phyloP scores from a whole-genome alignment of 2,329 filamentous ascomycete genomes.

The Aspergillus sp. region DNA sequence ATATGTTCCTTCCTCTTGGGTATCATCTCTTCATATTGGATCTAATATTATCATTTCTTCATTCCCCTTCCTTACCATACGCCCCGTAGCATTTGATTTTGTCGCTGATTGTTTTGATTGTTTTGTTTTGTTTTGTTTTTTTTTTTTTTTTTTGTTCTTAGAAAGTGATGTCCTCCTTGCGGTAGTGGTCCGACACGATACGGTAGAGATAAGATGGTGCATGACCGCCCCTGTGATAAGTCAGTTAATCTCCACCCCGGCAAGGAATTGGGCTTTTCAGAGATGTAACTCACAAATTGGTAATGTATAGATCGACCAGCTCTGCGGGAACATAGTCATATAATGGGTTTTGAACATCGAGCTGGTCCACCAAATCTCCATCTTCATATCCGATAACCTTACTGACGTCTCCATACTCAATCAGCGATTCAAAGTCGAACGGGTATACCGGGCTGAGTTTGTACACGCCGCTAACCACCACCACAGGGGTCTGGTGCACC shows the following conservation, averaged over 20 bases:
- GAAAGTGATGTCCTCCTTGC: constrained; percentile 56
- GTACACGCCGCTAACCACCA: constrained; percentile 87
- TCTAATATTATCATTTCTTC: too few relatives aligned
- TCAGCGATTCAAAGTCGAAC: constrained; percentile 72
- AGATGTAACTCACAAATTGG: constrained; percentile 62
- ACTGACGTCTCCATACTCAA: constrained; percentile 81
- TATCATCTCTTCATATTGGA: too few relatives aligned
- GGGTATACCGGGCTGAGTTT: constrained; percentile 88
- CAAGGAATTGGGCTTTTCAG: not conserved
- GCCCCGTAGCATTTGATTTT: not conserved
- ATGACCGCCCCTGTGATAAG: constrained; percentile 50
- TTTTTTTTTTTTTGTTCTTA: constrained; percentile 11
- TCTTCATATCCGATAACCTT: constrained; percentile 74
- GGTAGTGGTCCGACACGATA: constrained; percentile 63
- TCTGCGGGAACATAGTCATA: constrained; percentile 79
- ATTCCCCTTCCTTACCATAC: too few relatives aligned
- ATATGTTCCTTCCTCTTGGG: too few relatives aligned
- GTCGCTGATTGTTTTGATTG: constrained; percentile 11
- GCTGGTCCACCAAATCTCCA: constrained; percentile 69
- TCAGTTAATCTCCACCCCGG: constrained; percentile 10
- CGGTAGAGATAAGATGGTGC: constrained; percentile 62
- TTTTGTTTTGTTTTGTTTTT: constrained; percentile 2
- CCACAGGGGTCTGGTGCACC: constrained; percentile 75
- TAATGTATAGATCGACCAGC: constrained; percentile 60
- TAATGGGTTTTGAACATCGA: constrained; percentile 72